Evolutionary conservation across 163 green algal species (phyloP), one percentile per base, ranked within the genome.

Genomic region (Trebouxiophyceae sp.): DNA sequence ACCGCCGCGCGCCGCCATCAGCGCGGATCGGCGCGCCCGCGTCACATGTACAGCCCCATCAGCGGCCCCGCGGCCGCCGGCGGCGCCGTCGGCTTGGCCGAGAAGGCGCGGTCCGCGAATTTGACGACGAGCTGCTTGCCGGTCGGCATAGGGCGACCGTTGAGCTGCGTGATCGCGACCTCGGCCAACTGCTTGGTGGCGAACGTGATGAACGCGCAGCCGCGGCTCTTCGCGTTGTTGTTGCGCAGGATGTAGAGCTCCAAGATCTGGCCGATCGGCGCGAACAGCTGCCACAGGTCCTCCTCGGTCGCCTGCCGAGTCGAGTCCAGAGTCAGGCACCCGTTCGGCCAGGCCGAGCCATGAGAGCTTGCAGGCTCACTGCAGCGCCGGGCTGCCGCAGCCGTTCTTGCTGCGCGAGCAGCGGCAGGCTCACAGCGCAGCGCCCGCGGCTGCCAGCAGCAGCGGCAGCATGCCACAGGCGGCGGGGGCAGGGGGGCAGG

Each of bases 201-300:
- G 66, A 88, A 96, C 2, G 89, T 94, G 3, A 96, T 72, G 70
- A 96, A 96, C 6, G 79, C 89, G 71, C 87, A 96, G 44, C 89
- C 89, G 56, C 80, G 82, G 68, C 77, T 87, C 50, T 79, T 55
- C 34, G 71, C 68, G 30, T 73, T 78, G 45, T 24, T 63, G 33
- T 71, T 66, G 29, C 86, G 80, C 78, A 95, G 75, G 29, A 95
- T 72, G 24, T 89, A 84, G n/a, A 95, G 78, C 80, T 96, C 89
- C 67, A 93, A 47, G 28, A 96, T 82, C 57, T 85, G 84, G 60
- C 89, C 89, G 28, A 88, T 58, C 3, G 82, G 76, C 5, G 57
- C 56, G 54, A 94, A 92, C 56, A 92, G 70, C 26, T 68, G 65
- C 75, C 80, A 91, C 67, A 96, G 73, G 64, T 95, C 82, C 54